A percentile compares a stretch with the other conserved stretches of the same genome.
Evolutionary conservation across 2,329 filamentous ascomycete genomes (phyloP).

Genomic region (Exophiala sideris): DNA sequence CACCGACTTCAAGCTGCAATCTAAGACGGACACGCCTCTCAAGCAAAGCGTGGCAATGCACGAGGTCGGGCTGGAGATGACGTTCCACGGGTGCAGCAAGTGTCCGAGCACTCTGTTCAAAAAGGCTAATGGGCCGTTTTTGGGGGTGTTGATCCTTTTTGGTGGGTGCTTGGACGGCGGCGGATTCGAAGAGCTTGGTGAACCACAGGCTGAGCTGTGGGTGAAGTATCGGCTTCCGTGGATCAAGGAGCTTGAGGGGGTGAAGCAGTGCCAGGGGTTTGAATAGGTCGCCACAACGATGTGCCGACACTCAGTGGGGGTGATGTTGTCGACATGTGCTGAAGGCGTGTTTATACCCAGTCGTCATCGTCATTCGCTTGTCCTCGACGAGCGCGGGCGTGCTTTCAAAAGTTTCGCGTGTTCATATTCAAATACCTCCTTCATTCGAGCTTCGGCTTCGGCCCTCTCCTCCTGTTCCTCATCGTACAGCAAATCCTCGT

Average conservation of each 20-base stretch:
- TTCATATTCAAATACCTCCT: no score
- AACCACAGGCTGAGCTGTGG: slow-evolving; percentile 28
- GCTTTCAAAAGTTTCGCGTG: no score
- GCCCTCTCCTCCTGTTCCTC: not conserved
- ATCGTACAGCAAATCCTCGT: slow-evolving; percentile 40
- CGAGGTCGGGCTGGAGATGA: slow-evolving; percentile 54
- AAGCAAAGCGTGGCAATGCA: slow-evolving; percentile 49
- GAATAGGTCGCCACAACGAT: no score
- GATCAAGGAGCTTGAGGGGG: slow-evolving; percentile 16
- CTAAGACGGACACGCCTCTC: slow-evolving; percentile 47
- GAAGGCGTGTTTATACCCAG: no score
- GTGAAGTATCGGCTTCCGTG: slow-evolving; percentile 26
- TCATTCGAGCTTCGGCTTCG: no score
- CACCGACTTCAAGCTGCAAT: not conserved
- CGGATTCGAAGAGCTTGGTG: slow-evolving; percentile 7
- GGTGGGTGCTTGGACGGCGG: slow-evolving; percentile 6
- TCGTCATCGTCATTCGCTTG: no score
- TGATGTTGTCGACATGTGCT: no score
- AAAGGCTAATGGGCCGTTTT: slow-evolving; percentile 47
- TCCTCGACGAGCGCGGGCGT: no score
- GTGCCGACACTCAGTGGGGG: no score
- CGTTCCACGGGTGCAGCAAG: slow-evolving; percentile 56
- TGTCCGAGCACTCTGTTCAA: slow-evolving; percentile 57
- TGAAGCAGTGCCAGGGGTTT: slow-evolving; percentile 11
- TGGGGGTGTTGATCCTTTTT: slow-evolving; percentile 50